phyloP scores from a whole-genome alignment of 2,329 filamentous ascomycete species.

The Fusarium gaditjirri region DNA sequence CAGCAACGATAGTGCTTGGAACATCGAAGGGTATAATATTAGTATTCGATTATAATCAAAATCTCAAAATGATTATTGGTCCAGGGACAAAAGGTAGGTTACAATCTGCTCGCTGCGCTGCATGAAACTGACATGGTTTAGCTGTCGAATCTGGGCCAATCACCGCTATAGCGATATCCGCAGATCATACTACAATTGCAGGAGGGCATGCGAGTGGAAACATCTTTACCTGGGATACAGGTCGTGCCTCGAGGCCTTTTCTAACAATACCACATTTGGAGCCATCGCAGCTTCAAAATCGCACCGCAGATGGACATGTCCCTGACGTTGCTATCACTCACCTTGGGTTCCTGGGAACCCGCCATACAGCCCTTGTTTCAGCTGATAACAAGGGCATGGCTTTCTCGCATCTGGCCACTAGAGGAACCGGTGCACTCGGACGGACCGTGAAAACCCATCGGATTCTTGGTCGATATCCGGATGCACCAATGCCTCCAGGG shows the following conservation, averaged over 20 bases:
- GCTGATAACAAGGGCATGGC: conserved; percentile 97
- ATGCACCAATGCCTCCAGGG: conserved; percentile 68
- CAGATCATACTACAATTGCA: conserved; percentile 91
- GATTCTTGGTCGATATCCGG: conserved; percentile 90
- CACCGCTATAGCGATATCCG: conserved; percentile 88
- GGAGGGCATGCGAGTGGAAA: conserved; percentile 89
- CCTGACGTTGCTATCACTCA: conserved; percentile 83
- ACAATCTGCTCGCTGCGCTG: neutral
- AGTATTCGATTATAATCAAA: conserved; percentile 98
- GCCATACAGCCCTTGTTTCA: conserved; percentile 93
- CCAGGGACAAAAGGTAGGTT: conserved; percentile 85
- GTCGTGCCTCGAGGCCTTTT: conserved; percentile 84
- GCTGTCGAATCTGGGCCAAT: conserved; percentile 91
- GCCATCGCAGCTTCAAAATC: conserved; percentile 69
- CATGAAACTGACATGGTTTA: conserved; percentile 53
- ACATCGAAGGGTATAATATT: conserved; percentile 95
- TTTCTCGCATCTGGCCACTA: conserved; percentile 93
- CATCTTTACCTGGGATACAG: conserved; percentile 97
- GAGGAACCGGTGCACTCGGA: conserved; percentile 87
- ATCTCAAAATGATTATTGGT: conserved; percentile 91
- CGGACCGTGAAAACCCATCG: conserved; percentile 89
- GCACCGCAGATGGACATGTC: conserved; percentile 84
- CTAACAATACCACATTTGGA: conserved; percentile 85
- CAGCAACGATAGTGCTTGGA: conserved; percentile 87
- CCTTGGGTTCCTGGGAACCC: conserved; percentile 92